Evolutionary conservation across 176 grass and related monocot genomes (phyloP).

Genomic region (maize (Zea mays)): Zm-B73-REFERENCE-NAM-5.0 NC_050102.1:138405001-138405500

Average conservation of each 20-base stretch:
- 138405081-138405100: not conserved
- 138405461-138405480: too few relatives aligned
- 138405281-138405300: conserved; percentile 34
- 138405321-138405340: conserved; percentile 17
- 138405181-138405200: conserved; percentile 25
- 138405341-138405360: conserved; percentile 23
- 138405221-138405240: conserved; percentile 11
- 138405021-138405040: not conserved
- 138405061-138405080: not conserved
- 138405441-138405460: too few relatives aligned
- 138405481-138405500: too few relatives aligned
- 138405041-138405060: not conserved
- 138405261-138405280: conserved; percentile 25
- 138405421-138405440: too few relatives aligned
- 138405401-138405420: too few relatives aligned
- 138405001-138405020: not conserved
- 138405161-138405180: not conserved
- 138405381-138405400: too few relatives aligned
- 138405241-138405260: conserved; percentile 12
- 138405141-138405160: not conserved
- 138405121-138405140: not conserved
- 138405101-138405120: not conserved
- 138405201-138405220: conserved; percentile 43
- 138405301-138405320: conserved; percentile 23
- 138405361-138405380: conserved; percentile 1